Base-by-base conservation (phyloP, 306 rosid species). In the Glycyrrhiza uralensis region DNA sequence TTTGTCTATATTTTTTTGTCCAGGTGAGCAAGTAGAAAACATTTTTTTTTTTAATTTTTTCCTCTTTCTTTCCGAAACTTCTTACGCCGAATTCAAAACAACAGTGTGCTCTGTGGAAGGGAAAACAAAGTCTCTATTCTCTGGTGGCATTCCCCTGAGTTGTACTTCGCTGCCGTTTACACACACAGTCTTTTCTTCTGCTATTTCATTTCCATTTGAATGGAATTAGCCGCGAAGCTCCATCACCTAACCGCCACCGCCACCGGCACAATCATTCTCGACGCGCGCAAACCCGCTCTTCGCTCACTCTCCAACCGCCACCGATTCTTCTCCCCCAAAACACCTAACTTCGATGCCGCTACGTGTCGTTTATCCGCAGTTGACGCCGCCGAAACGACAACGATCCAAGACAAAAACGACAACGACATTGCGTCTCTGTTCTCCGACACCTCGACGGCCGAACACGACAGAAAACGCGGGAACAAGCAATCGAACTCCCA, bases 401-500 rank as follows among this genome's bases (percentile, higher is more conserved):
- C 42, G 0, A 1, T 3, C 12, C 12, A 36, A 0, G 12, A 36
- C 7, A 36, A 36, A 12, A 62, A 79, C 19, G 93, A 92, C 51
- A 74, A 81, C 20, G 96, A 93, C 38, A 72, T 94, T 7, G 98
- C 87, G 66, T 89, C 98, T 14, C 75, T 94, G 62, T 87, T 94
- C n/a, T n/a, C 96, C 39, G 64, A 75, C 2, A 2, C 80, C 6
- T 58, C 85, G 0, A 82, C 44, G 46, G 89, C 80, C 0, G 78
- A 73, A 14, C 85, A 86, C 9, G 97, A 86, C n/a, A n/a, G 60
- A 50, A 87, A 88, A n/a, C n/a, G n/a, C 11, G 76, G 7, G 0
- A 78, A 49, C 35, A 91, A 74, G 66, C 85, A 79, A 18, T 71
- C 94, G 0, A 85, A 42, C 38, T n/a, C n/a, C n/a, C n/a, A n/a